Evolutionary conservation across 257 asterid genomes (phyloP).

Genomic region (Plectranthus barbatus): DNA sequence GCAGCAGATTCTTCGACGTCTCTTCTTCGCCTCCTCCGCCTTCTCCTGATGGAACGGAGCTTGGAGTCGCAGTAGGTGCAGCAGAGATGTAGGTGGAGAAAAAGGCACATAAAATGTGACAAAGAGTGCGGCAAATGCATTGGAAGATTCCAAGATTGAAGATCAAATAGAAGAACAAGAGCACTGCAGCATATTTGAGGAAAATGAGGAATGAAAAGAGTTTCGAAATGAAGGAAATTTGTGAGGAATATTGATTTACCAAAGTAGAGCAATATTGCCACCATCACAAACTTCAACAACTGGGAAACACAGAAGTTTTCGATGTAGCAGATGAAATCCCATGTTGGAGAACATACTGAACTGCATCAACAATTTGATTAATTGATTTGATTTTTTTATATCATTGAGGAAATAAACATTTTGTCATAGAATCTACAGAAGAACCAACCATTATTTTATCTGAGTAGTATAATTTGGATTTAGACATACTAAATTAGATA

Average conservation of each 20-base stretch:
- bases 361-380: slow-evolving; percentile 23
- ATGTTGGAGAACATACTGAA: slow-evolving; percentile 44
- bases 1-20: slow-evolving; percentile 30
- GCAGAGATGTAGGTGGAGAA: slow-evolving; percentile 44
- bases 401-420: too few species aligned
- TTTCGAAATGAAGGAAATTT: too few species aligned
- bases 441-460: too few species aligned
- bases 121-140: slow-evolving; percentile 46
- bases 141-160: slow-evolving; percentile 71
- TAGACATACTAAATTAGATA: too few species aligned
- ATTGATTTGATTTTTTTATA: too few species aligned
- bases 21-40: slow-evolving; percentile 21
- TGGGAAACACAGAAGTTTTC: slow-evolving; percentile 60
- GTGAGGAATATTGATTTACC: too few species aligned
- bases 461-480: too few species aligned
- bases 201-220: too few species aligned
- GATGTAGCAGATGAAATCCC: slow-evolving; percentile 67
- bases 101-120: slow-evolving; percentile 42
- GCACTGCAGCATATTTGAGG: too few species aligned
- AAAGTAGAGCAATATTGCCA: slow-evolving; percentile 38
- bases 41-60: slow-evolving; percentile 33
- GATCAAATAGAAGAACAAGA: slow-evolving; percentile 58
- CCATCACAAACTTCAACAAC: slow-evolving; percentile 53
- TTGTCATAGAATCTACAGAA: too few species aligned
- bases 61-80: slow-evolving; percentile 50